Conservation (phyloP, 2,329 filamentous ascomycete genomes). For the Exserohilum rostratum region DNA sequence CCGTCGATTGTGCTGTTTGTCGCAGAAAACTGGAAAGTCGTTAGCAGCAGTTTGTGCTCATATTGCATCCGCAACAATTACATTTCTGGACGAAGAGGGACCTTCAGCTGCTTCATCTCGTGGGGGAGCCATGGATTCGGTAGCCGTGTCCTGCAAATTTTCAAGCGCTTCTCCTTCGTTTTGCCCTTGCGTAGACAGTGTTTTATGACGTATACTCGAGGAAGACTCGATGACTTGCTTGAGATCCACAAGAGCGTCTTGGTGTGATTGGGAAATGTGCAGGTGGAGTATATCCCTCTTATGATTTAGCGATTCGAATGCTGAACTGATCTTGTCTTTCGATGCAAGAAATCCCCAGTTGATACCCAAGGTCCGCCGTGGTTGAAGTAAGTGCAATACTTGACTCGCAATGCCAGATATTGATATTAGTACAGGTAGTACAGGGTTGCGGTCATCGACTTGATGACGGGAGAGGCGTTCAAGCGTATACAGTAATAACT, state of each 20-base stretch:
- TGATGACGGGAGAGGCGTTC: background rate
- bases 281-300: background rate
- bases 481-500: background rate
- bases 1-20: too few species aligned
- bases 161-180: background rate
- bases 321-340: background rate
- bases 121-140: too few species aligned
- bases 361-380: slow-evolving; percentile 1
- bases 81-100: too few species aligned
- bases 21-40: too few species aligned
- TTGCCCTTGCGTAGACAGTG: background rate
- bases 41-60: too few species aligned
- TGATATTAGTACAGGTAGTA: slow-evolving; percentile 2
- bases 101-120: too few species aligned
- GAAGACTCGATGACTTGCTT: background rate
- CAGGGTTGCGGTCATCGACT: background rate
- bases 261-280: background rate
- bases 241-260: background rate
- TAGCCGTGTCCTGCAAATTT: background rate
- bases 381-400: background rate
- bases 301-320: background rate
- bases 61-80: too few species aligned
- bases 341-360: background rate
- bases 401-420: slow-evolving; percentile 1
- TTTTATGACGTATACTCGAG: too few species aligned